phyloP scores from a whole-genome alignment of 2,329 filamentous ascomycete genomes.

The Fusarium albosuccineum region DNA sequence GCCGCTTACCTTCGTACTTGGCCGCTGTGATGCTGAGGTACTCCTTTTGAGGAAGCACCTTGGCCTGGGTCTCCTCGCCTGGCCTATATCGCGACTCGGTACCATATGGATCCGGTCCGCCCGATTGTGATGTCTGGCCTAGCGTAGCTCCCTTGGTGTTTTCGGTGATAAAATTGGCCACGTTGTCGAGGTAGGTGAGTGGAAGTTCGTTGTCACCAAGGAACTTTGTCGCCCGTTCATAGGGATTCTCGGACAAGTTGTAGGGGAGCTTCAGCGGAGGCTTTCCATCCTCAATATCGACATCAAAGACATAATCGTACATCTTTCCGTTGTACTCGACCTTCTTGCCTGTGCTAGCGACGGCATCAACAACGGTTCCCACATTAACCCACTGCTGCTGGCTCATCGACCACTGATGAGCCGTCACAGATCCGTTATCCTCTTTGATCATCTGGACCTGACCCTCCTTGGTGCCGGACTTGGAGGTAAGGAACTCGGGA shows the following conservation, averaged over 20 bases:
- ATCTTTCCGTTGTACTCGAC: constrained; percentile 84
- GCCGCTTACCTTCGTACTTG: constrained; percentile 69
- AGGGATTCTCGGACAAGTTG: constrained; percentile 92
- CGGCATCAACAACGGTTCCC: constrained; percentile 93
- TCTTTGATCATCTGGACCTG: constrained; percentile 94
- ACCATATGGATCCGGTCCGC: constrained; percentile 79
- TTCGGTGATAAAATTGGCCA: constrained; percentile 90
- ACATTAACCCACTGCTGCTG: constrained; percentile 85
- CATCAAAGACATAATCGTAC: constrained; percentile 97
- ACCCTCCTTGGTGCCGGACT: constrained; percentile 93
- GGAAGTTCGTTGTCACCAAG: constrained; percentile 90
- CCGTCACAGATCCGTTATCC: constrained; percentile 82
- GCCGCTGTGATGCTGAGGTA: constrained; percentile 83
- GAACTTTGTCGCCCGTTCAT: constrained; percentile 91
- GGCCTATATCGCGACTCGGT: constrained; percentile 84
- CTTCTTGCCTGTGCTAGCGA: constrained; percentile 84
- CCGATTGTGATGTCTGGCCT: constrained; percentile 69
- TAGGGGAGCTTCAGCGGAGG: constrained; percentile 94
- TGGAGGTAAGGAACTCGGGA: constrained; percentile 84
- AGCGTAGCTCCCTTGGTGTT: constrained; percentile 90
- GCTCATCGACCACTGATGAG: constrained; percentile 85
- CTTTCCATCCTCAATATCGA: constrained; percentile 95
- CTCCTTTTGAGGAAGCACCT: constrained; percentile 80
- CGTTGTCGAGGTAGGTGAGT: constrained; percentile 87
- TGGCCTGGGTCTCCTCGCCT: constrained; percentile 64